Conservation (phyloP, 2,329 filamentous ascomycete species). For the Xylariaceae sp. region DNA sequence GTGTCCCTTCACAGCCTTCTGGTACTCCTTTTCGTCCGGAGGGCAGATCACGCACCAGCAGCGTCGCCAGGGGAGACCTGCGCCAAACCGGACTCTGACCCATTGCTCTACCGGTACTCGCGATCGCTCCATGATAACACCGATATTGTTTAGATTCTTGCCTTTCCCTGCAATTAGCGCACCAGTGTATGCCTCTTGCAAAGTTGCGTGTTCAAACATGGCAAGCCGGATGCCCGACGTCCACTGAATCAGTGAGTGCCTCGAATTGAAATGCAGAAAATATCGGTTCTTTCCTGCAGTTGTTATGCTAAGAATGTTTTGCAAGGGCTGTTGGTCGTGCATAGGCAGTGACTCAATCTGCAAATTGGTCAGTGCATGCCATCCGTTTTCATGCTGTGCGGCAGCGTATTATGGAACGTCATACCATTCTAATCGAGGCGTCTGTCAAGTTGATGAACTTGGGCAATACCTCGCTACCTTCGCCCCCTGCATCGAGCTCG, state of each 20-base stretch:
- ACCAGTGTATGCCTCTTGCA: slow-evolving; percentile 96
- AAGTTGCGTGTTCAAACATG: slow-evolving; percentile 87
- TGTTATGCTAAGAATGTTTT: slow-evolving; percentile 93
- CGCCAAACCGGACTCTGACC: slow-evolving; percentile 91
- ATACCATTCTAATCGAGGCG: slow-evolving; percentile 96
- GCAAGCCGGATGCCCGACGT: slow-evolving; percentile 87
- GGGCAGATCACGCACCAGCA: slow-evolving; percentile 96
- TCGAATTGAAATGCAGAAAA: slow-evolving; percentile 90
- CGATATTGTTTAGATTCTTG: slow-evolving; percentile 83
- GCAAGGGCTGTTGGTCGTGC: slow-evolving; percentile 70
- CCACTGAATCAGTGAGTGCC: slow-evolving; percentile 91
- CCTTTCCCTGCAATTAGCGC: slow-evolving; percentile 94
- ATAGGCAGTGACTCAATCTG: slow-evolving; percentile 88
- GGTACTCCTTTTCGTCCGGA: slow-evolving; percentile 86
- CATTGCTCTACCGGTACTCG: slow-evolving; percentile 79
- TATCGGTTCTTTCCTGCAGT: slow-evolving; percentile 95
- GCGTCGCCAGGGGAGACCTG: slow-evolving; percentile 89
- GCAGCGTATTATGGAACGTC: slow-evolving; percentile 1
- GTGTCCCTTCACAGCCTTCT: slow-evolving; percentile 74
- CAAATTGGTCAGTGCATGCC: slow-evolving; percentile 12
- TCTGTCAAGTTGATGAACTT: slow-evolving; percentile 97
- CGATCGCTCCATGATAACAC: slow-evolving; percentile 76
- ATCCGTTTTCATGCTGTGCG: background rate
- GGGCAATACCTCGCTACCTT: slow-evolving; percentile 77
- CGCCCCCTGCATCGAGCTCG: slow-evolving; percentile 80